Percentiles rank a stretch among this genome's conserved stretches.
These are phyloP conservation scores for Hanseniaspora hatyaiensis DNA, from an alignment of 805 yeast genomes.

Conservation along the genomic window DNA sequence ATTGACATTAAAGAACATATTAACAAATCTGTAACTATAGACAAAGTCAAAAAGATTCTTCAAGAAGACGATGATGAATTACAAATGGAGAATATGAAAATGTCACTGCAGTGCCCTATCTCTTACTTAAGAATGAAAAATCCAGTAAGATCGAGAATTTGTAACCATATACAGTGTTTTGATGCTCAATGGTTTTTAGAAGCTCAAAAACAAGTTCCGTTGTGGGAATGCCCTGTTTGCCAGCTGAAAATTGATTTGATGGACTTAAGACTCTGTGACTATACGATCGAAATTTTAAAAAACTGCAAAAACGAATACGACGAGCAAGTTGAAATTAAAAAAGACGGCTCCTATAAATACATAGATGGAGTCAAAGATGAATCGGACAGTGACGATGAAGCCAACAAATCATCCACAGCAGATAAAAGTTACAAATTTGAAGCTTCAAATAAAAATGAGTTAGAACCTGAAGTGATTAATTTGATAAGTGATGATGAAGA, in stretches of 20 bases:
- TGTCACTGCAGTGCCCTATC: slow-evolving; percentile 69
- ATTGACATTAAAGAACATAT: slow-evolving; percentile 43
- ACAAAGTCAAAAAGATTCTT: slow-evolving; percentile 33
- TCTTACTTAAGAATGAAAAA: slow-evolving; percentile 54
- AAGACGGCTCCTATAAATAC: slow-evolving; percentile 65
- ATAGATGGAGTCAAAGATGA: slow-evolving; percentile 22
- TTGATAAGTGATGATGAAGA: slow-evolving; percentile 41
- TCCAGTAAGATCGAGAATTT: slow-evolving; percentile 60
- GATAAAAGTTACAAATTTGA: slow-evolving; percentile 14
- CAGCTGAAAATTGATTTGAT: slow-evolving; percentile 39
- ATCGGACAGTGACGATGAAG: slow-evolving; percentile 20
- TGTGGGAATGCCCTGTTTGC: slow-evolving; percentile 87
- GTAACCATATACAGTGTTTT: slow-evolving; percentile 79
- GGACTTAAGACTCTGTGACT: slow-evolving; percentile 65
- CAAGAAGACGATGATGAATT: slow-evolving; percentile 60
- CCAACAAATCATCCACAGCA: neutral
- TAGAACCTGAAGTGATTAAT: slow-evolving; percentile 36
- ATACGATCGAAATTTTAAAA: slow-evolving; percentile 48
- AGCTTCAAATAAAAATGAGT: slow-evolving; percentile 16
- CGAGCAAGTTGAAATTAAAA: slow-evolving; percentile 53
- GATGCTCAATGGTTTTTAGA: slow-evolving; percentile 66
- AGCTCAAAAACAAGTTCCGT: slow-evolving; percentile 66
- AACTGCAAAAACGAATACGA: slow-evolving; percentile 40
- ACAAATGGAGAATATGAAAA: slow-evolving; percentile 50
- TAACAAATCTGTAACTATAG: slow-evolving; percentile 38